Conservation (phyloP, 306 rosid species). For the Leucaena leucocephala region DNA sequence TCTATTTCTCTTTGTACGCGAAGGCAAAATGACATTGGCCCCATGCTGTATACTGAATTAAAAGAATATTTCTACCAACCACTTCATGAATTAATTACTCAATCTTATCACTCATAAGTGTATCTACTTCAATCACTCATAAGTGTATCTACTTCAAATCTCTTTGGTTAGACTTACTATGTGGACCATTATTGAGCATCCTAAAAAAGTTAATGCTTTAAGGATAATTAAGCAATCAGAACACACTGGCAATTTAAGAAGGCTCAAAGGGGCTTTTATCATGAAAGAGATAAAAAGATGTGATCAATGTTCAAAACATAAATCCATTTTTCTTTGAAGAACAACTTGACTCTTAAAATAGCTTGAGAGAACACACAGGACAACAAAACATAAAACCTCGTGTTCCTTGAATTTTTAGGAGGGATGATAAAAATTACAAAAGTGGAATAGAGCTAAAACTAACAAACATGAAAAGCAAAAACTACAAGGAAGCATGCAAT, state of each 20-base stretch:
- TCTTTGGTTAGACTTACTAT: too few species aligned
- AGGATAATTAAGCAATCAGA: slow-evolving; percentile 20
- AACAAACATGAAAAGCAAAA: background rate
- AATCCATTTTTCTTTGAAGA: slow-evolving; percentile 10
- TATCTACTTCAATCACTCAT: too few species aligned
- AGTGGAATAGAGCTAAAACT: background rate
- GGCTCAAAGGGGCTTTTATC: slow-evolving; percentile 19
- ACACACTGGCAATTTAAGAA: background rate
- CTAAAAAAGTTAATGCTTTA: too few species aligned
- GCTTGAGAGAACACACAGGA: background rate
- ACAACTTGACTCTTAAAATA: background rate
- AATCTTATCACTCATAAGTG: too few species aligned
- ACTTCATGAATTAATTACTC: too few species aligned
- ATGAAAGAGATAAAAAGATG: background rate
- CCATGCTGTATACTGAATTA: too few species aligned
- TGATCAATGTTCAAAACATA: slow-evolving; percentile 1
- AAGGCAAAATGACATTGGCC: too few species aligned
- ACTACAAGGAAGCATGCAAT: background rate
- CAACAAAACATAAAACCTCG: background rate
- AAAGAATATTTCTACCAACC: too few species aligned
- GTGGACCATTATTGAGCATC: background rate
- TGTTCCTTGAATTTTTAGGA: background rate
- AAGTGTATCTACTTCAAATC: too few species aligned
- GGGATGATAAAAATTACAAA: background rate
- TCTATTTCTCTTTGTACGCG: too few species aligned